Percentiles rank a stretch among this genome's conserved stretches.
These are phyloP conservation scores for Aegilops longissima DNA, from an alignment of 176 grass and related monocot species.

Conservation along the genomic window DNA sequence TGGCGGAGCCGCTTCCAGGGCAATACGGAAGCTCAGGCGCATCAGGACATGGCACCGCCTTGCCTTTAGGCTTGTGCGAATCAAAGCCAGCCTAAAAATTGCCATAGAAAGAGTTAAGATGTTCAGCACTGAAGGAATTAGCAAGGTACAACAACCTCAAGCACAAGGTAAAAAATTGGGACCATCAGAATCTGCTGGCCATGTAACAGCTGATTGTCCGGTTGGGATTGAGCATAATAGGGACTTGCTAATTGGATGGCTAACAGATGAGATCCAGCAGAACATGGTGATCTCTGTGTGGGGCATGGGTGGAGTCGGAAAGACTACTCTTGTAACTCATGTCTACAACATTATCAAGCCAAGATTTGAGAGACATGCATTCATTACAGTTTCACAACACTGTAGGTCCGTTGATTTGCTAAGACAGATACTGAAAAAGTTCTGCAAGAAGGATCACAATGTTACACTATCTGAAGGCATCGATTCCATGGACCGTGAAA, in stretches of 20 bases:
- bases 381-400: neutral
- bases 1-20: neutral
- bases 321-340: slow-evolving; percentile 13
- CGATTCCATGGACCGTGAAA: neutral
- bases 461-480: neutral
- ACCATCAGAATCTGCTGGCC: neutral
- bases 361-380: neutral
- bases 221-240: neutral
- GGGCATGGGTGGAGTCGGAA: slow-evolving; percentile 18
- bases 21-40: neutral
- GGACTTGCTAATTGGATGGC: neutral
- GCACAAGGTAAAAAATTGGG: neutral
- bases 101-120: neutral
- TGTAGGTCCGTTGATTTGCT: neutral
- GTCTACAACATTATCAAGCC: neutral
- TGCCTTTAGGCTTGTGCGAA: neutral
- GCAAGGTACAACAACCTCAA: neutral
- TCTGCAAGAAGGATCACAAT: neutral
- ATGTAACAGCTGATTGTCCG: neutral
- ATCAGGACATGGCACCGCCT: neutral
- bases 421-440: neutral
- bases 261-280: neutral
- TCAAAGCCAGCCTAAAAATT: neutral
- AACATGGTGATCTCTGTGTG: neutral
- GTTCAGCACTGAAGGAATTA: neutral